phyloP scores from a whole-genome alignment of 495 filamentous ascomycete species.

The Talaromyces trachyspermus region DNA sequence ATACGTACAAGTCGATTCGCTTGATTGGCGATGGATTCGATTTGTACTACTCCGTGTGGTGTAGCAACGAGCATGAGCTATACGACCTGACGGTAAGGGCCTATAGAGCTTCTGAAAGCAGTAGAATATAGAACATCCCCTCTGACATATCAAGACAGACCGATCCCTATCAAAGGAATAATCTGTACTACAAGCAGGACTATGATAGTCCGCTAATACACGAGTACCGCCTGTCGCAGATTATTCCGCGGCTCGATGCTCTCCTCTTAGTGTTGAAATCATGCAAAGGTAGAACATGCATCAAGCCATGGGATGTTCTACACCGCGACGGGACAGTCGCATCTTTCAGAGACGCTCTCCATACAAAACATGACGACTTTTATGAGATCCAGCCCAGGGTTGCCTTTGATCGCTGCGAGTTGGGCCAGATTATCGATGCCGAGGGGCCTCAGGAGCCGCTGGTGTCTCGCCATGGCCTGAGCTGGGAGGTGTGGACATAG shows the following conservation, averaged over 20 bases:
- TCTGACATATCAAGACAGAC: slow-evolving; percentile 25
- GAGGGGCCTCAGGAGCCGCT: slow-evolving; percentile 48
- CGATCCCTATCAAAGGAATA: slow-evolving; percentile 54
- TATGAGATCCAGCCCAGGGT: slow-evolving; percentile 24
- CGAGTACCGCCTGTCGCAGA: slow-evolving; percentile 10
- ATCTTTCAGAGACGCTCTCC: slow-evolving; percentile 26
- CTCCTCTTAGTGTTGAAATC: slow-evolving; percentile 59
- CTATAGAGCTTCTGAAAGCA: too few relatives aligned
- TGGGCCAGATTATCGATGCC: slow-evolving; percentile 51
- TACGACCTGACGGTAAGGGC: slow-evolving; percentile 53
- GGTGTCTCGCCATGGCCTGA: slow-evolving; percentile 23
- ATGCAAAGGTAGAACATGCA: slow-evolving; percentile 50
- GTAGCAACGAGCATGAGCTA: slow-evolving; percentile 56
- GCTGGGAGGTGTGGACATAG: slow-evolving; percentile 32
- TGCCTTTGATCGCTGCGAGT: slow-evolving; percentile 49
- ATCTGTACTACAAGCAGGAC: slow-evolving; percentile 37
- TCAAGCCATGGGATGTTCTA: slow-evolving; percentile 50
- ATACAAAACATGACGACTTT: slow-evolving; percentile 10
- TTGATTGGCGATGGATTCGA: slow-evolving; percentile 47
- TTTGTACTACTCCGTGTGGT: slow-evolving; percentile 61
- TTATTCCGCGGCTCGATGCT: slow-evolving; percentile 47
- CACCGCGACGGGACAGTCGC: slow-evolving; percentile 42
- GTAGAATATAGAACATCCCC: slow-evolving; percentile 1
- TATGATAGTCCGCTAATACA: neutral
- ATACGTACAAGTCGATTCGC: slow-evolving; percentile 51